Conservation (phyloP, 345 rosid species). For the Populus davidiana region DNA sequence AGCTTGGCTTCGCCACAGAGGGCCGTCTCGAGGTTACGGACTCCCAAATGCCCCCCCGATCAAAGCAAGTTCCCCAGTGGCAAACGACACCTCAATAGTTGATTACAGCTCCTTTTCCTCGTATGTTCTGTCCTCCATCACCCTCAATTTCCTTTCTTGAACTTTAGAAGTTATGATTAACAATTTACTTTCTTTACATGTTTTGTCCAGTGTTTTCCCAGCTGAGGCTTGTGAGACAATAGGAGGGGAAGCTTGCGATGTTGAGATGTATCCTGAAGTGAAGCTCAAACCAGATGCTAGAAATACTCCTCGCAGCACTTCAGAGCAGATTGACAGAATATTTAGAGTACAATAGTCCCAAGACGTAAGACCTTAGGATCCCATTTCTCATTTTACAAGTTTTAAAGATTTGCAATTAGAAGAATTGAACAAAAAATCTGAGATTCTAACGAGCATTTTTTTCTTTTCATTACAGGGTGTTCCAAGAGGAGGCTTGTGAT, state of each 20-base stretch:
- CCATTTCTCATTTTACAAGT: background rate
- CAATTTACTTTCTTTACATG: background rate
- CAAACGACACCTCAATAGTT: conserved; percentile 31
- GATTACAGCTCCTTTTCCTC: conserved; percentile 52
- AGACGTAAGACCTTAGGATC: conserved; percentile 49
- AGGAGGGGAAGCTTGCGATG: conserved; percentile 64
- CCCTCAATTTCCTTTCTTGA: background rate
- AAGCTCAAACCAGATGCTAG: conserved; percentile 47
- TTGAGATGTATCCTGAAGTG: conserved; percentile 60
- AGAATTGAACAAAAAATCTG: background rate
- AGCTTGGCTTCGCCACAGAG: conserved; percentile 25
- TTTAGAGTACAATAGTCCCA: conserved; percentile 53
- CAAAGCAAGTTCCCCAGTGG: conserved; percentile 23
- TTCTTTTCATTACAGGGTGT: conserved; percentile 46
- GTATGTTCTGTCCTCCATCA: conserved; percentile 23
- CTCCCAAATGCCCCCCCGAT: conserved; percentile 17
- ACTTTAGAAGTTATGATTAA: background rate
- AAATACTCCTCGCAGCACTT: conserved; percentile 19
- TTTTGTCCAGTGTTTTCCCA: conserved; percentile 52
- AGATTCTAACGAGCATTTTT: background rate
- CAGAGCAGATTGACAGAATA: conserved; percentile 69
- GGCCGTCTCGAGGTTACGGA: conserved; percentile 17
- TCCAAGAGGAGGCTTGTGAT: conserved; percentile 77
- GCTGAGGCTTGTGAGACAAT: conserved; percentile 63
- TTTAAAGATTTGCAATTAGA: background rate